Percentiles rank a stretch among this genome's conserved stretches.
Conservation (phyloP, 192 early-diverging fungal species). For the Backusella sp. region DNA sequence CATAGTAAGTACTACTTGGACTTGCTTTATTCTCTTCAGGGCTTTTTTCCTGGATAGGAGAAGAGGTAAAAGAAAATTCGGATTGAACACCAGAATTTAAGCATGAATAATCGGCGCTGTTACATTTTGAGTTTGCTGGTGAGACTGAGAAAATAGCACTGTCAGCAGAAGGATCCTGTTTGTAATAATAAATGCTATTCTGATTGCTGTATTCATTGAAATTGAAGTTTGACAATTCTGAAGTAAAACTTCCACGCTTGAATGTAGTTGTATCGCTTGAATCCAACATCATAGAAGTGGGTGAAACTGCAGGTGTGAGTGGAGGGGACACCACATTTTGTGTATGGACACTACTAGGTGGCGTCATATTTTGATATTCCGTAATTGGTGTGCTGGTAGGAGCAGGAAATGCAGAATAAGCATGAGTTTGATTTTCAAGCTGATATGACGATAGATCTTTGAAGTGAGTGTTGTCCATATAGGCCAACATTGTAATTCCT, state of each 20-base stretch:
- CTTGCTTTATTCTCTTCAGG: not conserved
- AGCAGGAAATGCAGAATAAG: conserved; percentile 8
- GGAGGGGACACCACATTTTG: conserved; percentile 25
- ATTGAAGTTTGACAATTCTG: not conserved
- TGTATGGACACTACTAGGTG: not conserved
- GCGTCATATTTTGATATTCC: not conserved
- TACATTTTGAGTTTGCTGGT: not conserved
- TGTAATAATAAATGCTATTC: not conserved
- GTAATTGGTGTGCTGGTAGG: conserved; percentile 5
- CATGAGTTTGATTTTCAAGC: not conserved
- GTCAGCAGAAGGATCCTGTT: not conserved
- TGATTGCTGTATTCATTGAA: not conserved
- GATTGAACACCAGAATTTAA: not conserved
- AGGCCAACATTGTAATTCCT: conserved; percentile 27
- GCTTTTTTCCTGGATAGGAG: not conserved
- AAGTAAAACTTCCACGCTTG: not conserved
- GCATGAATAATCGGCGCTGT: not conserved
- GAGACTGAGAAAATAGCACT: not conserved
- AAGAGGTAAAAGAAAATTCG: not conserved
- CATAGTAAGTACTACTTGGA: not conserved
- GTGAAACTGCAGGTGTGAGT: conserved; percentile 18
- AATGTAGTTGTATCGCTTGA: not conserved
- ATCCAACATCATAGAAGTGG: conserved; percentile 1
- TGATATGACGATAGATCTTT: conserved; percentile 15
- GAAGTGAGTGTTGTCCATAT: conserved; percentile 8